Evolutionary conservation across 208 protist genomes (phyloP), one percentile per base, ranked within the genome.

Genomic region (Acanthamoeba sp.): DNA sequence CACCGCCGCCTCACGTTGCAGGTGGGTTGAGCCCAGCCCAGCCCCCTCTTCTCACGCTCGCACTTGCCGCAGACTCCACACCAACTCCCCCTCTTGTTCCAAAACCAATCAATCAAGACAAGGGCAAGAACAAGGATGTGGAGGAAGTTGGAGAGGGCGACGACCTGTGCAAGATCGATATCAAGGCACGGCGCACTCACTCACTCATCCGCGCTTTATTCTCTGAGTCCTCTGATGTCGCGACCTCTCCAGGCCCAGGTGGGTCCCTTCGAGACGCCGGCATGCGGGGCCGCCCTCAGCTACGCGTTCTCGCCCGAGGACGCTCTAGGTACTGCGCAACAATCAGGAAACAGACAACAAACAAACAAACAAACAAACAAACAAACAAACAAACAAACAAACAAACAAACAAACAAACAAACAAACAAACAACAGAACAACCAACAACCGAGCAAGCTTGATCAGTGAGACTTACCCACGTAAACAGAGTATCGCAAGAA

Each of bases 401-500:
- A n/a, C n/a, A n/a, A n/a, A n/a, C n/a, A n/a, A n/a, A n/a, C n/a
- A n/a, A n/a, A n/a, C n/a, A n/a, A n/a, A n/a, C n/a, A n/a, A n/a
- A n/a, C n/a, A n/a, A n/a, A n/a, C n/a, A n/a, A n/a, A n/a, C n/a
- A n/a, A n/a, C n/a, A n/a, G n/a, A n/a, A n/a, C n/a, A n/a, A n/a
- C n/a, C n/a, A n/a, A n/a, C n/a, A n/a, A n/a, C n/a, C n/a, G n/a
- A n/a, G n/a, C n/a, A n/a, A n/a, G n/a, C n/a, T n/a, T n/a, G n/a
- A n/a, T n/a, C n/a, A n/a, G n/a, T n/a, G n/a, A n/a, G n/a, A n/a
- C n/a, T n/a, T n/a, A n/a, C n/a, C n/a, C n/a, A n/a, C n/a, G n/a
- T n/a, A n/a, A n/a, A 14, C 69, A 78, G 69, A 40, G 69, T 78
- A 78, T 2, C 69, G 69, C 24, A 78, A 78, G 69, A 27, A 78